Percentiles rank a stretch among this genome's conserved stretches.
Conservation (phyloP, 306 rosid genomes). For the Sesbania bispinosa region DNA sequence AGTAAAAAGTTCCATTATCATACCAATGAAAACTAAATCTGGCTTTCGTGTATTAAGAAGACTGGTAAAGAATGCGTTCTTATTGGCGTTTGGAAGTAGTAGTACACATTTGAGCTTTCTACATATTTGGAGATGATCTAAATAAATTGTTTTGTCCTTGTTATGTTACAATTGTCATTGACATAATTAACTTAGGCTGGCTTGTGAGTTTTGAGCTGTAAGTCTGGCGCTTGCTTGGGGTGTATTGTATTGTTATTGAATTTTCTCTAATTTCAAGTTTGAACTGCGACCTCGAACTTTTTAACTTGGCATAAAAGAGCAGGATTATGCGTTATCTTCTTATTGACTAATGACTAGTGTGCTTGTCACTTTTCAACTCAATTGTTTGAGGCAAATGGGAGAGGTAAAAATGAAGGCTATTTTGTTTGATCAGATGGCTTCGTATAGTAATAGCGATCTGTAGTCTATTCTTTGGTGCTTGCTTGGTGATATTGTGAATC, state of each 20-base stretch:
- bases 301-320: not conserved
- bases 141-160: not conserved
- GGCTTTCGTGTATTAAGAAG: not conserved
- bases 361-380: not conserved
- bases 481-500: not conserved
- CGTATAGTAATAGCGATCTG: not conserved
- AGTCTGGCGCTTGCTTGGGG: not conserved
- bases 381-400: not conserved
- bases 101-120: not conserved
- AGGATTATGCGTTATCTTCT: not conserved
- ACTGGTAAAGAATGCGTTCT: not conserved
- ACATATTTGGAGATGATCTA: not conserved
- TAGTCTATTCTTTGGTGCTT: not conserved
- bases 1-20: not conserved
- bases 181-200: not conserved
- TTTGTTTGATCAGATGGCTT: not conserved
- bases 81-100: not conserved
- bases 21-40: not conserved
- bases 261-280: not conserved
- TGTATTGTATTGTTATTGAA: not conserved
- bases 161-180: slow-evolving; percentile 5
- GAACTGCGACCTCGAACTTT: not conserved
- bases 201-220: not conserved
- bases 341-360: not conserved
- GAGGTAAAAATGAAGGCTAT: not conserved